Evolutionary conservation across 495 filamentous ascomycete genomes (phyloP).

Genomic region (Aspergillus nidulans): DNA sequence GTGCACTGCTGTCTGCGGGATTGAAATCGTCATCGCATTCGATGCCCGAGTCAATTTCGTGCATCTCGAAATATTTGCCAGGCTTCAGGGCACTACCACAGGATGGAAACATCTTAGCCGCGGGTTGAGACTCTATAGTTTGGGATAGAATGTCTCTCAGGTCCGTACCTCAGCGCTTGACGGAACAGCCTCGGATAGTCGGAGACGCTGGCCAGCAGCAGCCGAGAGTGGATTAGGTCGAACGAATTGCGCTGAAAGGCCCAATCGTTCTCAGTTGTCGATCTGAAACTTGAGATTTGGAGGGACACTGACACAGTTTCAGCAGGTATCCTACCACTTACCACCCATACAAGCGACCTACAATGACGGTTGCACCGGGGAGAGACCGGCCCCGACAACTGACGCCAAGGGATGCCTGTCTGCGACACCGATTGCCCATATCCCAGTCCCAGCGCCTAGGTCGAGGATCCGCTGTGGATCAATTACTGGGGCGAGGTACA

Average conservation of each 20-base stretch:
- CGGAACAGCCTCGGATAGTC: not conserved
- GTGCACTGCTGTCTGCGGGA: not conserved
- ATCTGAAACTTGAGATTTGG: not conserved
- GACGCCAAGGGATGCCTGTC: not conserved
- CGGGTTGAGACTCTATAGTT: too few relatives aligned
- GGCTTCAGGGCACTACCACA: not conserved
- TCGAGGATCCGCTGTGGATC: slow-evolving; percentile 5
- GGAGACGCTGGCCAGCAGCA: not conserved
- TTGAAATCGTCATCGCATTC: not conserved
- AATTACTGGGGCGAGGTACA: not conserved
- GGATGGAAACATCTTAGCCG: not conserved
- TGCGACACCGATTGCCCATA: slow-evolving; percentile 8
- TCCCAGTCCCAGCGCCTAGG: slow-evolving; percentile 4
- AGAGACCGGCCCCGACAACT: not conserved
- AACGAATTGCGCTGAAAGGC: not conserved
- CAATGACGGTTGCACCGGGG: not conserved
- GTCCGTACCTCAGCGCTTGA: not conserved
- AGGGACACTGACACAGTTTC: not conserved
- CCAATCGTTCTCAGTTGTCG: not conserved
- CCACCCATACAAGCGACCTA: not conserved
- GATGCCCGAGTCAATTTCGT: not conserved
- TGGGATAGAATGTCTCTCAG: too few relatives aligned
- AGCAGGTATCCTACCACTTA: not conserved
- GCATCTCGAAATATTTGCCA: not conserved
- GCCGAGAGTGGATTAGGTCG: not conserved